Conservation (phyloP, 176 grass and related monocot species). For the Rhynchospora breviuscula region DNA sequence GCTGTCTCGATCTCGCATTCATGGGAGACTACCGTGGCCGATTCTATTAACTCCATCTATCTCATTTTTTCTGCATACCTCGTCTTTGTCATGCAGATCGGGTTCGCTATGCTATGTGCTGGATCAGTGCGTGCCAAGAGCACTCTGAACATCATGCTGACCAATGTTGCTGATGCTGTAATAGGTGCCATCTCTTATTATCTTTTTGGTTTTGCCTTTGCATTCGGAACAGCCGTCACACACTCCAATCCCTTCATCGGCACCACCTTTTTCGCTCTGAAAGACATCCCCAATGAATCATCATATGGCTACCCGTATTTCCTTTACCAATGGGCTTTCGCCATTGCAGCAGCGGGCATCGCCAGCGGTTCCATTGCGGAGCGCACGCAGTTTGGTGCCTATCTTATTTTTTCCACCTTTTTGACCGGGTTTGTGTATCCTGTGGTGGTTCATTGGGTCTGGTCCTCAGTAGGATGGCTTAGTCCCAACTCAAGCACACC, state of each 20-base stretch:
- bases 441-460: slow-evolving; percentile 26
- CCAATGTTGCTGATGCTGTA: slow-evolving; percentile 22
- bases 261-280: slow-evolving; percentile 16
- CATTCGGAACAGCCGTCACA: neutral
- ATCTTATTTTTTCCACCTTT: slow-evolving; percentile 22
- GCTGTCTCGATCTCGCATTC: neutral
- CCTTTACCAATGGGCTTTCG: slow-evolving; percentile 28
- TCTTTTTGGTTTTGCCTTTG: slow-evolving; percentile 34
- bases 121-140: slow-evolving; percentile 27
- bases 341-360: slow-evolving; percentile 25
- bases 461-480: slow-evolving; percentile 27
- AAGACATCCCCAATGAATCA: slow-evolving; percentile 22
- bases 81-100: slow-evolving; percentile 33
- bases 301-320: slow-evolving; percentile 27
- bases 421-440: slow-evolving; percentile 30
- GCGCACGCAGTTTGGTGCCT: slow-evolving; percentile 20
- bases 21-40: slow-evolving; percentile 26
- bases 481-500: neutral
- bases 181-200: slow-evolving; percentile 30
- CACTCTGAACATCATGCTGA: slow-evolving; percentile 33
- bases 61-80: slow-evolving; percentile 33
- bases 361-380: slow-evolving; percentile 27
- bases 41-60: slow-evolving; percentile 29
- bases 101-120: slow-evolving; percentile 33
- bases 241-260: slow-evolving; percentile 26